These are phyloP conservation scores for Globisporangium polare DNA, from an alignment of 352 stramenopile species.

Conservation along the genomic window DNA sequence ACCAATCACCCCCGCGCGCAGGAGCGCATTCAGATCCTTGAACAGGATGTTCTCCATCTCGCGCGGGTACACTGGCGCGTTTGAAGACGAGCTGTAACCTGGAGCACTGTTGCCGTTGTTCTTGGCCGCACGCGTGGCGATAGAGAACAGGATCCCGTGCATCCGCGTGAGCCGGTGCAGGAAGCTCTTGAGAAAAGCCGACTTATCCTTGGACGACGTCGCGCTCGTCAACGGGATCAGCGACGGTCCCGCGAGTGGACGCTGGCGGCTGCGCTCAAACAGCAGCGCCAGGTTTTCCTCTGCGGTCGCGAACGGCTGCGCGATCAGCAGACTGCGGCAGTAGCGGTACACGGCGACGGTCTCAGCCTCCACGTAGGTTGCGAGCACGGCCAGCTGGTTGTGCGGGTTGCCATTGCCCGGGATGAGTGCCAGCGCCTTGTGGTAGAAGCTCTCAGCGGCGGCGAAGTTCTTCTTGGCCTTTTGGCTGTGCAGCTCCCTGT, in stretches of 20 bases:
- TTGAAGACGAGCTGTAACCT: conserved; percentile 5
- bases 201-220: conserved; percentile 71
- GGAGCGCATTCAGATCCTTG: conserved; percentile 50
- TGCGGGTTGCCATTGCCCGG: conserved; percentile 83
- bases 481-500: conserved; percentile 79
- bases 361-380: conserved; percentile 87
- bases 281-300: conserved; percentile 87
- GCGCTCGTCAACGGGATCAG: conserved; percentile 26
- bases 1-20: conserved; percentile 58
- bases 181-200: conserved; percentile 84
- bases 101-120: neutral
- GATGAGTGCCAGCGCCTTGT: conserved; percentile 59
- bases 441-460: conserved; percentile 62
- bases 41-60: conserved; percentile 69
- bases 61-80: conserved; percentile 35
- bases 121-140: conserved; percentile 24
- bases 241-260: conserved; percentile 38
- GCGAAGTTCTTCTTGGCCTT: conserved; percentile 85
- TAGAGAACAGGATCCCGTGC: conserved; percentile 81
- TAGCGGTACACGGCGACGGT: conserved; percentile 90
- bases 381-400: conserved; percentile 82
- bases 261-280: conserved; percentile 86
- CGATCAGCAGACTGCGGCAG: conserved; percentile 80
- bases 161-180: conserved; percentile 81
- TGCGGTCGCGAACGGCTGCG: conserved; percentile 82